phyloP scores from a whole-genome alignment of 805 yeast genomes.

The Saccharomycopsis malanga region DNA sequence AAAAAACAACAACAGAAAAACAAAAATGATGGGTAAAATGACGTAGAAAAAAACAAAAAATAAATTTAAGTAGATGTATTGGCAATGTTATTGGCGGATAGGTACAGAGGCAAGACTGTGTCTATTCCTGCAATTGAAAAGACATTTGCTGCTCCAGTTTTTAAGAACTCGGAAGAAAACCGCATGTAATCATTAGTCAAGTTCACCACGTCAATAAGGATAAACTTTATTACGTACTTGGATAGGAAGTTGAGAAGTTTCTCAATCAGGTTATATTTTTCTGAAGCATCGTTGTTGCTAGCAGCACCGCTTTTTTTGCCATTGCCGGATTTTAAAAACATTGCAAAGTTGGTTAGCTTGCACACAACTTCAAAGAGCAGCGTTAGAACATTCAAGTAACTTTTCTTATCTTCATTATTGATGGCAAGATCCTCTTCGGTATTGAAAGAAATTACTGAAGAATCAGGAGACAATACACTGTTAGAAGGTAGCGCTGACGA shows the following conservation, averaged over 20 bases:
- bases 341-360: constrained; percentile 14
- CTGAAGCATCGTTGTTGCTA: neutral
- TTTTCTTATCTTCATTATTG: constrained; percentile 6
- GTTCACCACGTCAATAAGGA: constrained; percentile 10
- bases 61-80: neutral
- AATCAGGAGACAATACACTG: neutral
- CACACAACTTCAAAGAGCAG: constrained; percentile 12
- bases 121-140: neutral
- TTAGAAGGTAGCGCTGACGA: too few species aligned
- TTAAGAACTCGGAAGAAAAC: neutral
- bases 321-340: constrained; percentile 2
- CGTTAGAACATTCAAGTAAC: constrained; percentile 12
- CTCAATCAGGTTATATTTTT: neutral
- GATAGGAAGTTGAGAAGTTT: constrained; percentile 9
- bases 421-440: neutral
- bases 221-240: constrained; percentile 12
- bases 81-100: neutral
- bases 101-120: neutral
- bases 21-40: neutral
- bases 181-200: constrained; percentile 14
- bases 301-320: neutral
- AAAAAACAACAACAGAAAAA: neutral
- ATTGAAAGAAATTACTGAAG: neutral
- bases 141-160: neutral
- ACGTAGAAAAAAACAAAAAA: neutral